These are phyloP conservation scores for Ogataea philodendri DNA, from an alignment of 805 yeast genomes.

Conservation along the genomic window DNA sequence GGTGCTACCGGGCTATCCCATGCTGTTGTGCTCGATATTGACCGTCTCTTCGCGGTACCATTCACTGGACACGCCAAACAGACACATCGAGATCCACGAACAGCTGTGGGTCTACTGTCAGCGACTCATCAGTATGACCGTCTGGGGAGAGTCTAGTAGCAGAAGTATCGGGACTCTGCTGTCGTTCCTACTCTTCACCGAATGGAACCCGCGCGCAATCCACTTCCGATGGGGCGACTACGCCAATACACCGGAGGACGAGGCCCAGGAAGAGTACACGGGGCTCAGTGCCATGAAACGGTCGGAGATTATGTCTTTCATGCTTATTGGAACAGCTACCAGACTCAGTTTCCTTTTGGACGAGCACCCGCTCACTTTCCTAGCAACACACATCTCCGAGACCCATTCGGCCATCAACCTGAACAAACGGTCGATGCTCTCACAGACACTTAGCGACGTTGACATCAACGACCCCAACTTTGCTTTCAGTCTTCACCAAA, in stretches of 20 bases:
- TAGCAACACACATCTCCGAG: slow-evolving; percentile 85
- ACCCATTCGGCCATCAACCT: slow-evolving; percentile 78
- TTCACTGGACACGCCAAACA: slow-evolving; percentile 38
- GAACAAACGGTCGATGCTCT: slow-evolving; percentile 74
- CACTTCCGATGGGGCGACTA: slow-evolving; percentile 87
- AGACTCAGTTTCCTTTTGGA: slow-evolving; percentile 82
- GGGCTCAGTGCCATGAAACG: slow-evolving; percentile 85
- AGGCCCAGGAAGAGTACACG: slow-evolving; percentile 45
- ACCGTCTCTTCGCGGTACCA: slow-evolving; percentile 82
- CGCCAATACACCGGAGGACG: slow-evolving; percentile 60
- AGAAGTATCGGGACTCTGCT: slow-evolving; percentile 83
- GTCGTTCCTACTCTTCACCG: slow-evolving; percentile 81
- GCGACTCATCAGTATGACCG: slow-evolving; percentile 74
- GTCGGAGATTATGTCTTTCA: slow-evolving; percentile 90
- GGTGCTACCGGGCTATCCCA: slow-evolving; percentile 72
- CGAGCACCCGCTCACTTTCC: slow-evolving; percentile 64
- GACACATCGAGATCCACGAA: slow-evolving; percentile 67
- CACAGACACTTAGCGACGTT: slow-evolving; percentile 67
- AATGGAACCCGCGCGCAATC: slow-evolving; percentile 95
- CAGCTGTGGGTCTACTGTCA: slow-evolving; percentile 84
- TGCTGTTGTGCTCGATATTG: slow-evolving; percentile 73
- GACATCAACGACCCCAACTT: slow-evolving; percentile 42
- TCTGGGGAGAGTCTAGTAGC: slow-evolving; percentile 92
- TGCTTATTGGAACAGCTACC: slow-evolving; percentile 85
- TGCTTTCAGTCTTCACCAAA: slow-evolving; percentile 59